Conservation (phyloP, 768 basidiomycete species). For the Cystofilobasidium capitatum region DNA sequence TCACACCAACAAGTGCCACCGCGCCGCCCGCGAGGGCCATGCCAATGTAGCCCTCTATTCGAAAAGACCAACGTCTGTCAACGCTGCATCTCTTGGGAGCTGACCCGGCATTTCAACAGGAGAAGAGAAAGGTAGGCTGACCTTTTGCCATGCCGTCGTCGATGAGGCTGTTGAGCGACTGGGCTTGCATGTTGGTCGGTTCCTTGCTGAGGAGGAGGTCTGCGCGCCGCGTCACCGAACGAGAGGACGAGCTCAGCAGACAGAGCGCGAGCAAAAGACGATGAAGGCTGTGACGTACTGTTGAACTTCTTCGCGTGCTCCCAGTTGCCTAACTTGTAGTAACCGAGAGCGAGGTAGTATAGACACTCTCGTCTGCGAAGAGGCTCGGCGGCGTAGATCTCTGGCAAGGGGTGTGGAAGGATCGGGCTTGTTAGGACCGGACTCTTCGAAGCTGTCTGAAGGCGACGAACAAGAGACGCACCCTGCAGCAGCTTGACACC, state of each 20-base stretch:
- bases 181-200: constrained; percentile 84
- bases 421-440: not conserved
- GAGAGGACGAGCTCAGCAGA: not conserved
- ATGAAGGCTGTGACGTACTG: constrained; percentile 48
- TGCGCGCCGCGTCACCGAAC: too few species aligned
- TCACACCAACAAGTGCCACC: constrained; percentile 60
- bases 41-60: constrained; percentile 89
- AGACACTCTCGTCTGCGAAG: constrained; percentile 82
- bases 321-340: constrained; percentile 94
- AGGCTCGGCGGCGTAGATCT: constrained; percentile 83
- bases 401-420: constrained; percentile 43
- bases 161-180: constrained; percentile 72
- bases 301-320: constrained; percentile 88
- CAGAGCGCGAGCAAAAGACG: not conserved
- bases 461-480: constrained; percentile 33
- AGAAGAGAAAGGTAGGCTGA: constrained; percentile 38
- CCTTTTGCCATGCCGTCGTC: constrained; percentile 76
- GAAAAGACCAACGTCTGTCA: not conserved
- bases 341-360: constrained; percentile 90
- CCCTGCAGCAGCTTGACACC: constrained; percentile 88
- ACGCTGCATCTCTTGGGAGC: not conserved
- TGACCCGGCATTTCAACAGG: not conserved
- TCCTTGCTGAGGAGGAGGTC: constrained; percentile 82
- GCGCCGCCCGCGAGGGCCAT: constrained; percentile 90
- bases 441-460: not conserved